Percentiles rank a stretch among this genome's conserved stretches.
Evolutionary conservation across 2,329 filamentous ascomycete species (phyloP).

Genomic region (Drechslera avenae): DNA sequence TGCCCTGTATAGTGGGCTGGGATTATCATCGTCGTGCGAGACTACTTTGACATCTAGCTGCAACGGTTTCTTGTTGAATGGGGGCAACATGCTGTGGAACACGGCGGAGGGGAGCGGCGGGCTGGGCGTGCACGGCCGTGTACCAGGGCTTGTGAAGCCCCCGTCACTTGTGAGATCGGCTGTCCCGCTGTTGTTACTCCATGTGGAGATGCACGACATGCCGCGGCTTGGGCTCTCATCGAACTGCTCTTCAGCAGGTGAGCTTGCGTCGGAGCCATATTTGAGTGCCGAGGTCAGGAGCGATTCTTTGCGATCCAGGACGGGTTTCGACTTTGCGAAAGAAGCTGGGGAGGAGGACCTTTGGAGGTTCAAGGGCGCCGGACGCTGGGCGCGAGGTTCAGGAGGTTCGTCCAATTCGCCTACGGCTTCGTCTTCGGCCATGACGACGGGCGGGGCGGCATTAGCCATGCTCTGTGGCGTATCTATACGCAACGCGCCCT

Average conservation of each 20-base stretch:
- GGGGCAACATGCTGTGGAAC: conserved; percentile 43
- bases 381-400: conserved; percentile 64
- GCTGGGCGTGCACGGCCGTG: conserved; percentile 85
- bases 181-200: conserved; percentile 80
- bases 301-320: conserved; percentile 69
- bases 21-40: conserved; percentile 44
- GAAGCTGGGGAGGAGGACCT: conserved; percentile 46
- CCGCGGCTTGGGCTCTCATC: conserved; percentile 48
- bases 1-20: conserved; percentile 32
- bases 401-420: conserved; percentile 89
- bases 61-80: conserved; percentile 48
- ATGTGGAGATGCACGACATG: conserved; percentile 66
- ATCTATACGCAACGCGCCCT: conserved; percentile 39
- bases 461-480: conserved; percentile 32
- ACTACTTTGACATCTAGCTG: conserved; percentile 46
- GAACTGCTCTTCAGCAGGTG: conserved; percentile 50
- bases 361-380: conserved; percentile 44
- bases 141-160: conserved; percentile 80
- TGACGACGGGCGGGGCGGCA: conserved; percentile 28
- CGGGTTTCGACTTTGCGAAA: conserved; percentile 57
- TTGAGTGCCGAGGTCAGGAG: conserved; percentile 83
- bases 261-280: conserved; percentile 51
- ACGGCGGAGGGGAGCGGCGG: conserved; percentile 73
- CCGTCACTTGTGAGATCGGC: conserved; percentile 95
- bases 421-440: conserved; percentile 65